Conservation (phyloP, 139 green algal genomes). For the Volvox africanus region DNA sequence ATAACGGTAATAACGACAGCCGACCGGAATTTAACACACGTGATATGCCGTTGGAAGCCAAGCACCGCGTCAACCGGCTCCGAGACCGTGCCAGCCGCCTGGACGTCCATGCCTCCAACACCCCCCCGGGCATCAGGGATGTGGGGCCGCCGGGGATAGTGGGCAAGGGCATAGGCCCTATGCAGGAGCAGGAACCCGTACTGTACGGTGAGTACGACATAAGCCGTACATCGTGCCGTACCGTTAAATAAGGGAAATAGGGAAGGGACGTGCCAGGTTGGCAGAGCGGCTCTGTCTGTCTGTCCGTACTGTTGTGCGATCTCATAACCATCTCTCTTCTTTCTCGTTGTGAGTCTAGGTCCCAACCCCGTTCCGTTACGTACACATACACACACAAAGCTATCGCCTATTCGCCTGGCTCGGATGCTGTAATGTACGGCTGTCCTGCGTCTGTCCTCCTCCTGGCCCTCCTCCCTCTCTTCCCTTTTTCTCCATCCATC, state of each 20-base stretch:
- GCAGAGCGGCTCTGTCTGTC: too few species aligned
- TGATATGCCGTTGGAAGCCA: not conserved
- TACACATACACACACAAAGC: too few species aligned
- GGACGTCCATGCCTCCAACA: not conserved
- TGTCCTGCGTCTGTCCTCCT: not conserved
- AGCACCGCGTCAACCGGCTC: not conserved
- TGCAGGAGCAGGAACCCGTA: not conserved
- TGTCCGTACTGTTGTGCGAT: too few species aligned
- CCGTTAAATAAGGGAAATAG: too few species aligned
- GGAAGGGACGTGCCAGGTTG: too few species aligned
- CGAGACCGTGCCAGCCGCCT: slow-evolving; percentile 5
- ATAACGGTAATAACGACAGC: not conserved
- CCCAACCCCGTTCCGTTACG: too few species aligned
- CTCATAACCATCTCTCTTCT: too few species aligned
- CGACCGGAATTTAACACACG: slow-evolving; percentile 15
- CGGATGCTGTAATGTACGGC: too few species aligned
- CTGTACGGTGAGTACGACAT: not conserved
- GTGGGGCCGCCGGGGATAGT: not conserved
- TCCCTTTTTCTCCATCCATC: not conserved
- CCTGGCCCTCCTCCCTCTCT: not conserved
- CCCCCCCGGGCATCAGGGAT: not conserved
- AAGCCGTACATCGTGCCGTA: too few species aligned
- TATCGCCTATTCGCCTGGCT: too few species aligned
- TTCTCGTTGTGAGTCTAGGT: too few species aligned
- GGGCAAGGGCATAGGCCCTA: not conserved